These are phyloP conservation scores for Aureobasidium melanogenum DNA, from an alignment of 2,329 filamentous ascomycete genomes.

Conservation along the genomic window DNA sequence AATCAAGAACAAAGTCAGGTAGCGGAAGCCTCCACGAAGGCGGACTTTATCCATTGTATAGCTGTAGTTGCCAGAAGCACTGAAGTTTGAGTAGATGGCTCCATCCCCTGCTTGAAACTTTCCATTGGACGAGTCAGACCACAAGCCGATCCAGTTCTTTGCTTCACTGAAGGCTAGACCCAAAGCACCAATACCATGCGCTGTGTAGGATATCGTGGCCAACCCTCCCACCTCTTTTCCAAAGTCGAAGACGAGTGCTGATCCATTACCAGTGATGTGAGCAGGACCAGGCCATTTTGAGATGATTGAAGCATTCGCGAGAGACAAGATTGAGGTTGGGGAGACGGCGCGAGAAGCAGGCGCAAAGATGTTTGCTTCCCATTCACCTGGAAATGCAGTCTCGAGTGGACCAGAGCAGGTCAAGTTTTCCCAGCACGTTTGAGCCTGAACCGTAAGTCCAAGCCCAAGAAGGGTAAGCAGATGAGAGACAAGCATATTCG, in stretches of 20 bases:
- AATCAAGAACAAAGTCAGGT: conserved; percentile 41
- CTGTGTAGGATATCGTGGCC: conserved; percentile 42
- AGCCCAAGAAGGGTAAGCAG: background rate
- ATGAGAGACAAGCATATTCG: background rate
- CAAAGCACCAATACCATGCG: conserved; percentile 28
- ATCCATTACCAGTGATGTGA: conserved; percentile 38
- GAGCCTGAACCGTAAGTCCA: background rate
- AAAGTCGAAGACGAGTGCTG: conserved; percentile 50
- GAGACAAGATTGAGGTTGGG: conserved; percentile 37
- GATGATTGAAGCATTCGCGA: conserved; percentile 25
- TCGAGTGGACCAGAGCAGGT: conserved; percentile 42
- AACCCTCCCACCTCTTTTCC: conserved; percentile 51
- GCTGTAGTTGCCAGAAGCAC: conserved; percentile 23
- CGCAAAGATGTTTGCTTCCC: conserved; percentile 51
- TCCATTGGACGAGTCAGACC: conserved; percentile 35
- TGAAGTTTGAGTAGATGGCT: conserved; percentile 38
- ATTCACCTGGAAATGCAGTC: conserved; percentile 46
- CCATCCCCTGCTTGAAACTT: conserved; percentile 31
- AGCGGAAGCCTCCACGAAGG: conserved; percentile 45
- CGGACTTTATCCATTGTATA: conserved; percentile 37
- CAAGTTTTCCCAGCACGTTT: conserved; percentile 47
- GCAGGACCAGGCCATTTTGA: conserved; percentile 23
- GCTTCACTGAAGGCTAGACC: conserved; percentile 36
- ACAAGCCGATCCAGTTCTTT: conserved; percentile 35
- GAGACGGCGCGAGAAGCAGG: conserved; percentile 42